Evolutionary conservation across 306 rosid genomes (phyloP).

Genomic region (Fragaria vesca): DNA sequence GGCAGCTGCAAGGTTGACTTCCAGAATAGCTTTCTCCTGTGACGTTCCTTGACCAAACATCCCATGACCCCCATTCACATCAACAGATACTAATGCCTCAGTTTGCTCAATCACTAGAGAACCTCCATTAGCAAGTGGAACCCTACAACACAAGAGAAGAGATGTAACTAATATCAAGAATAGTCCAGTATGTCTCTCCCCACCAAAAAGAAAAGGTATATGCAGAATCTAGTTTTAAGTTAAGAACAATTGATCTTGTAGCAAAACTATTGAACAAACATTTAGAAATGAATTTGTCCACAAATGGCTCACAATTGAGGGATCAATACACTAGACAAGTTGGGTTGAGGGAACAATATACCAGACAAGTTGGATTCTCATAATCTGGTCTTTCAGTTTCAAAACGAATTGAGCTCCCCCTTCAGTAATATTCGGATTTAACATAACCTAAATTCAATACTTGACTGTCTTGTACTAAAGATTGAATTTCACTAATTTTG

Average conservation of each 20-base stretch:
- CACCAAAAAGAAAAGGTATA: background rate
- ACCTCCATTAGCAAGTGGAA: conserved; percentile 89
- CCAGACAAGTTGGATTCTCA: background rate
- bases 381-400: background rate
- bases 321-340: background rate
- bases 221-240: background rate
- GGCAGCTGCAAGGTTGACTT: conserved; percentile 96
- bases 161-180: conserved; percentile 24
- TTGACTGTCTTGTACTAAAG: background rate
- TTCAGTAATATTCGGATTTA: background rate
- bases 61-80: conserved; percentile 96
- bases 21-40: conserved; percentile 83
- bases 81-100: conserved; percentile 94
- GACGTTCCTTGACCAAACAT: conserved; percentile 79
- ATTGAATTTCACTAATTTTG: background rate
- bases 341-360: background rate
- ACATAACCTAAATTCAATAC: background rate
- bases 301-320: background rate
- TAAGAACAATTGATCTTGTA: background rate
- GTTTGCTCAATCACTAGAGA: conserved; percentile 96
- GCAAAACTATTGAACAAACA: background rate
- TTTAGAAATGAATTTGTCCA: background rate
- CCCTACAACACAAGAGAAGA: conserved; percentile 47
- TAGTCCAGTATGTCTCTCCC: background rate
- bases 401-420: background rate